A percentile compares a stretch with the other conserved stretches of the same genome.
Conservation (phyloP, 257 asterid genomes). For the Cinchona pubescens region DNA sequence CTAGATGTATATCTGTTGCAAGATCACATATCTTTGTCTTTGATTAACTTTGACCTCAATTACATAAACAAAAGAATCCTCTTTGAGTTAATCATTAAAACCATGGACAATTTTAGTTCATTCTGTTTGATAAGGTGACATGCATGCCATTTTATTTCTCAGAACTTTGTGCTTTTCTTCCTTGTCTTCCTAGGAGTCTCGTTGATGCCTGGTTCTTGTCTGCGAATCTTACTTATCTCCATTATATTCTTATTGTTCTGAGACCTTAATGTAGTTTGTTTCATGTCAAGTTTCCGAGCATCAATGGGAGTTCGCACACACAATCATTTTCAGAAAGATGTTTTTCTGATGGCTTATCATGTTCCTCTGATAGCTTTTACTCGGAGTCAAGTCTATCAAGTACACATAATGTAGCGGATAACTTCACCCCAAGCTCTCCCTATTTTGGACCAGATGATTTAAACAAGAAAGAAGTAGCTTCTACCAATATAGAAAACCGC, state of each 20-base stretch:
- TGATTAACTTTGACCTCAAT: background rate
- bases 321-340: constrained; percentile 41
- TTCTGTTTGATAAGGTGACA: background rate
- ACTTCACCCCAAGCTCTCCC: constrained; percentile 26
- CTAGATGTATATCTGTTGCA: background rate
- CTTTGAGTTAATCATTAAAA: background rate
- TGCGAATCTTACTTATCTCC: background rate
- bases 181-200: background rate
- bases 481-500: constrained; percentile 15
- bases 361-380: constrained; percentile 43
- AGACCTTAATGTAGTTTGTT: background rate
- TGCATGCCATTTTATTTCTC: background rate
- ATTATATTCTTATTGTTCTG: background rate
- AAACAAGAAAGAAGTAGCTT: constrained; percentile 17
- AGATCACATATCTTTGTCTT: background rate
- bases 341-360: constrained; percentile 41
- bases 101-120: background rate
- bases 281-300: constrained; percentile 38
- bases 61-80: background rate
- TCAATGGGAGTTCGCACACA: constrained; percentile 40
- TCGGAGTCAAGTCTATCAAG: constrained; percentile 32
- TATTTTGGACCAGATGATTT: constrained; percentile 26
- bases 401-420: constrained; percentile 25
- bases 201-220: background rate
- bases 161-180: background rate